Percentiles rank a stretch among this genome's conserved stretches.
Conservation (phyloP, 148 eudicot species). For the Chenopodium berlandieri region DNA sequence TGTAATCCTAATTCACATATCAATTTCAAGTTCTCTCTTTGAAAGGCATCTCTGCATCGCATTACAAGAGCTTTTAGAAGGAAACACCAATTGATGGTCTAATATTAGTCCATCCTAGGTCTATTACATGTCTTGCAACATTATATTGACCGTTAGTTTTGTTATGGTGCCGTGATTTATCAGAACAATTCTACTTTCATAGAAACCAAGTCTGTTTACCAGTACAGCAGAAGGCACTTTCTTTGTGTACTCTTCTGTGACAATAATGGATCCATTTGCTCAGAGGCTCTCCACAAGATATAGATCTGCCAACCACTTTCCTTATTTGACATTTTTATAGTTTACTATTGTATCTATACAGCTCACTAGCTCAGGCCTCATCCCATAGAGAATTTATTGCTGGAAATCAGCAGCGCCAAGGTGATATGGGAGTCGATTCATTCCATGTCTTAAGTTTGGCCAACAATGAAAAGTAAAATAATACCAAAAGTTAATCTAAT, state of each 20-base stretch:
- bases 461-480: not conserved
- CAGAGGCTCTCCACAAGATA: not conserved
- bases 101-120: not conserved
- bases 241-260: not conserved
- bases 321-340: too few relatives aligned
- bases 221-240: not conserved
- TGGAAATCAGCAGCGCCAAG: not conserved
- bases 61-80: not conserved
- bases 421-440: not conserved
- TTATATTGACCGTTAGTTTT: not conserved
- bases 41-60: not conserved
- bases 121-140: not conserved
- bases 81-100: not conserved
- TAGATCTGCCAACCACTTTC: not conserved
- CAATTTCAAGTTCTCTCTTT: not conserved
- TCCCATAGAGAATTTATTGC: not conserved
- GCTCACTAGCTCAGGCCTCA: not conserved
- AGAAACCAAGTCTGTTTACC: not conserved
- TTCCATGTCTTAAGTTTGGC: not conserved
- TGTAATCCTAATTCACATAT: not conserved
- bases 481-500: not conserved
- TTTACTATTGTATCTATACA: not conserved
- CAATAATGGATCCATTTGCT: not conserved
- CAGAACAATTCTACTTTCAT: not conserved
- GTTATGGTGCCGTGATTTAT: not conserved